Evolutionary conservation across 345 rosid species (phyloP), one percentile per base, ranked within the genome.

Genomic region (Camelina sativa): DNA sequence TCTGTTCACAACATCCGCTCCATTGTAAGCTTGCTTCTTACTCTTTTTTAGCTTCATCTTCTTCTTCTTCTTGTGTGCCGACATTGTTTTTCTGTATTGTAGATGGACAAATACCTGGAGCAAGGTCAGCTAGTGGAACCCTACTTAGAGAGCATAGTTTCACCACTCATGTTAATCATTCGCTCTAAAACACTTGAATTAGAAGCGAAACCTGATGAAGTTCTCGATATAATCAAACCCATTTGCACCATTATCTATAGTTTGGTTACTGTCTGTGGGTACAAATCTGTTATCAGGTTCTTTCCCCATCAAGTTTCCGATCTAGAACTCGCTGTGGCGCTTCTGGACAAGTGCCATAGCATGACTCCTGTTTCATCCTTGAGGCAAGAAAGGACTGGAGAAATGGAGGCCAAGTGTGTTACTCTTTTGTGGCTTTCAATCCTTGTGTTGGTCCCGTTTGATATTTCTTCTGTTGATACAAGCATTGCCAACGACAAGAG

Each of bases 241-340:
- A 80, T 91, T 17, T 82, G 90, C 72, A 89, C 90, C 25, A 83
- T 91, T 52, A 84, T 94, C 7, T 94, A 94, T 66, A 69, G 86
- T 11, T 78, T 94, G 16, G 91, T 94, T 11, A 94, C 95, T 0
- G 97, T 91, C 28, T 89, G 91, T 70, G 96, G 98, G 7, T 91
- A 88, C 86, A 94, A 94, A 80, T 82, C 93, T 8, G 87, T 88
- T 17, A 86, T 86, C 73, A 91, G 81, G 84, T 94, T 88, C 81
- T 91, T 94, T 46, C 98, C 97, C 0, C 98, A 91, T 80, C 96
- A 87, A 74, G 96, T 94, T 28, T 89, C 98, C 1, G 93, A 94
- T 80, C 65, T 94, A 63, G 97, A 94, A 54, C 91, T 89, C 16
- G 97, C 98, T 0, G 98, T 91, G 13, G 76, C 85, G 77, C 91